A percentile compares a stretch with the other conserved stretches of the same genome.
Evolutionary conservation across 192 early-diverging fungal genomes (phyloP).

Genomic region (Coemansia sp.): DNA sequence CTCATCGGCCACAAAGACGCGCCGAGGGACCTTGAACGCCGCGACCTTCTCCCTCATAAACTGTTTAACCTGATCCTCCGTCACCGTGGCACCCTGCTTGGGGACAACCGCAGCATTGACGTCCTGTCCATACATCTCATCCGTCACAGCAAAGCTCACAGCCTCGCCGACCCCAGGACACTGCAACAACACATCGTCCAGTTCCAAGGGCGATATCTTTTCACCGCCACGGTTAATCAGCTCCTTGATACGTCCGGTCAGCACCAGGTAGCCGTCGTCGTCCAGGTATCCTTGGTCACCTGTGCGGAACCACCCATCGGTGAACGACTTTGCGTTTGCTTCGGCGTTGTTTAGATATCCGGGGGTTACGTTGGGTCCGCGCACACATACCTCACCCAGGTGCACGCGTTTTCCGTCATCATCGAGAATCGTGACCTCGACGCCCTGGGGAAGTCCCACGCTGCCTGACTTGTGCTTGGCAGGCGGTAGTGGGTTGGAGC

Average conservation of each 20-base stretch:
- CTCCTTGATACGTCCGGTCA: slow-evolving; percentile 88
- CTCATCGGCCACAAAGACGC: slow-evolving; percentile 58
- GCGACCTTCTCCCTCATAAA: slow-evolving; percentile 58
- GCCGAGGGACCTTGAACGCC: slow-evolving; percentile 71
- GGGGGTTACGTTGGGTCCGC: slow-evolving; percentile 74
- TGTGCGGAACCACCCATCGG: slow-evolving; percentile 75
- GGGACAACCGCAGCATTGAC: slow-evolving; percentile 71
- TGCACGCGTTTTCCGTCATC: slow-evolving; percentile 26
- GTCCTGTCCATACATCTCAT: slow-evolving; percentile 80
- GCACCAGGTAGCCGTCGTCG: slow-evolving; percentile 67
- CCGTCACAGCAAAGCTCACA: slow-evolving; percentile 68
- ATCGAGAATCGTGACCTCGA: slow-evolving; percentile 66
- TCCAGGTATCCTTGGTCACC: slow-evolving; percentile 82
- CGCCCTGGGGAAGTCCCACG: slow-evolving; percentile 72
- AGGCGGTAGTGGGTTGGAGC: slow-evolving; percentile 71
- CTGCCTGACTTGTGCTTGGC: slow-evolving; percentile 70
- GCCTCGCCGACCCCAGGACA: slow-evolving; percentile 71
- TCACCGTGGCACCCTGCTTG: slow-evolving; percentile 49
- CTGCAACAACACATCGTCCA: slow-evolving; percentile 67
- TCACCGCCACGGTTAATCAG: slow-evolving; percentile 89
- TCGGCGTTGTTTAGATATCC: slow-evolving; percentile 71
- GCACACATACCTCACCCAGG: slow-evolving; percentile 80
- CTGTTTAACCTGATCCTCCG: slow-evolving; percentile 52
- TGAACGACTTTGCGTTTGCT: slow-evolving; percentile 63
- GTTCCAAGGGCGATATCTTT: slow-evolving; percentile 85